Conservation (phyloP, 2,329 filamentous ascomycete genomes). For the Coccinonectria pachysandricola region DNA sequence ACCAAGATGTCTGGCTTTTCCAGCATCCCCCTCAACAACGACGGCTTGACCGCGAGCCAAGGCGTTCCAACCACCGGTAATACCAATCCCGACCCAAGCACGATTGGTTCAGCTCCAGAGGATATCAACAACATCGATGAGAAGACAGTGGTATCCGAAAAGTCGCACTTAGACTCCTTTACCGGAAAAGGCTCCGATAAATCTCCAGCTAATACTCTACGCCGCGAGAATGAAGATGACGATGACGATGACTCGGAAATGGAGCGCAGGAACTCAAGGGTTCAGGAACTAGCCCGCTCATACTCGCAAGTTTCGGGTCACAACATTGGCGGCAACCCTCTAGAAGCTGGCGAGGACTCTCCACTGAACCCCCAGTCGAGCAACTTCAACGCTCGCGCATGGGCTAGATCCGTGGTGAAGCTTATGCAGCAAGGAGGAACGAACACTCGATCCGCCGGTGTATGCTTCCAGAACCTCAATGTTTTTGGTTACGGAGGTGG, state of each 20-base stretch:
- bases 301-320: conserved; percentile 40
- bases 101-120: too few relatives aligned
- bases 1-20: too few relatives aligned
- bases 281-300: conserved; percentile 45
- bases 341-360: conserved; percentile 37
- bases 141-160: too few relatives aligned
- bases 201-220: too few relatives aligned
- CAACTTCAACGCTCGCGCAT: conserved; percentile 44
- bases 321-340: conserved; percentile 35
- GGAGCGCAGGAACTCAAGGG: conserved; percentile 39
- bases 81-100: too few relatives aligned
- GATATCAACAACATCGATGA: too few relatives aligned
- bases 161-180: too few relatives aligned
- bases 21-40: too few relatives aligned
- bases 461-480: conserved; percentile 57
- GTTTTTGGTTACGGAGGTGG: conserved; percentile 57
- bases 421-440: conserved; percentile 41
- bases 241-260: conserved; percentile 30
- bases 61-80: too few relatives aligned
- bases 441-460: conserved; percentile 49
- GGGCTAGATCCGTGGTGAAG: conserved; percentile 50
- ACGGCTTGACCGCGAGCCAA: too few relatives aligned
- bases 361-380: conserved; percentile 41
- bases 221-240: conserved; percentile 13
- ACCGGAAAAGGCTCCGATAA: too few relatives aligned